Evolutionary conservation across 306 rosid species (phyloP).

Genomic region (Canavalia ensiformis): DNA sequence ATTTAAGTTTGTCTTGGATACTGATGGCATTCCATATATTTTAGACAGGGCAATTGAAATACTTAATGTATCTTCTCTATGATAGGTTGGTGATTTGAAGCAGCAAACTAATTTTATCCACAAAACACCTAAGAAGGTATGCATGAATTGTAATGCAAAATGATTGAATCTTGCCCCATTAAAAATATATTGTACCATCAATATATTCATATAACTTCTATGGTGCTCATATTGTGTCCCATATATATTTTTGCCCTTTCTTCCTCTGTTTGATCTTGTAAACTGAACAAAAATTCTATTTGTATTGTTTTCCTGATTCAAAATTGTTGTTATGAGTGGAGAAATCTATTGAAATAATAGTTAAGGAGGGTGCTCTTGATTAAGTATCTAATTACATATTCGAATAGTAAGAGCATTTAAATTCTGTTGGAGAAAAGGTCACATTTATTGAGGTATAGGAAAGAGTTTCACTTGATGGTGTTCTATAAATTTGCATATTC

Average conservation of each 20-base stretch:
- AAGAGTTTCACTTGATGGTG: slow-evolving; percentile 37
- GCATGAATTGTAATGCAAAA: slow-evolving; percentile 6
- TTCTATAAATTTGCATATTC: slow-evolving; percentile 21
- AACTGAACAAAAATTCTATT: slow-evolving; percentile 20
- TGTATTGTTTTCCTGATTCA: slow-evolving; percentile 14
- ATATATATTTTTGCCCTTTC: slow-evolving; percentile 18
- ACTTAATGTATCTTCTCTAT: slow-evolving; percentile 45
- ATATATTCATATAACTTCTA: slow-evolving; percentile 4
- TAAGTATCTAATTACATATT: slow-evolving; percentile 32
- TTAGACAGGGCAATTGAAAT: slow-evolving; percentile 19
- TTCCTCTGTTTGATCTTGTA: slow-evolving; percentile 31
- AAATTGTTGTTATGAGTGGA: neutral
- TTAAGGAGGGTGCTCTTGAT: slow-evolving; percentile 5
- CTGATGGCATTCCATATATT: slow-evolving; percentile 21
- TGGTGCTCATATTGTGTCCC: slow-evolving; percentile 28
- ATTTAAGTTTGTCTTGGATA: slow-evolving; percentile 3
- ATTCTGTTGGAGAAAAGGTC: slow-evolving; percentile 18
- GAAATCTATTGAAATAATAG: slow-evolving; percentile 7
- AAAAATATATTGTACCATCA: slow-evolving; percentile 23
- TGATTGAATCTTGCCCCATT: slow-evolving; percentile 26
- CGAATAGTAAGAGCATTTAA: slow-evolving; percentile 25
- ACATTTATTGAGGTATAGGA: slow-evolving; percentile 31
- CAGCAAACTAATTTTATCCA: slow-evolving; percentile 77
- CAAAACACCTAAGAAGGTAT: slow-evolving; percentile 85
- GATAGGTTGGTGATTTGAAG: slow-evolving; percentile 73